Conservation (phyloP, 2,329 filamentous ascomycete species). For the Metarhizium rileyi region DNA sequence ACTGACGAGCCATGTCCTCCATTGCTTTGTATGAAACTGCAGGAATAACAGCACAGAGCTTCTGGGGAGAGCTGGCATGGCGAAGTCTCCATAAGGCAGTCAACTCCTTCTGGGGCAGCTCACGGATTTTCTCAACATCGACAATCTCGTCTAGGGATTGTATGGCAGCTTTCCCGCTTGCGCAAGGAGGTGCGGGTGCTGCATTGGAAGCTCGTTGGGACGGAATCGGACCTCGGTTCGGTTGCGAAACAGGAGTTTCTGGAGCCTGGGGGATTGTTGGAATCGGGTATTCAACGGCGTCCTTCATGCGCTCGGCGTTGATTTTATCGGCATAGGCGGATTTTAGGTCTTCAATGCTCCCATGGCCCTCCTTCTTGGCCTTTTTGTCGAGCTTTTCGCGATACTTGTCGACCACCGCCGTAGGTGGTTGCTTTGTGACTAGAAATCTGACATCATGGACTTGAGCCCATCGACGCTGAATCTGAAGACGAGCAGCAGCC, state of each 20-base stretch:
- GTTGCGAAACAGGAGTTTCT: conserved; percentile 25
- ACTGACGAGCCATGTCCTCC: conserved; percentile 55
- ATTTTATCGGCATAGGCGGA: conserved; percentile 82
- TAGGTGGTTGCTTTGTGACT: conserved; percentile 61
- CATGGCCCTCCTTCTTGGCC: conserved; percentile 61
- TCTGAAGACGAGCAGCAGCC: conserved; percentile 22
- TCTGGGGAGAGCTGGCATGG: conserved; percentile 61
- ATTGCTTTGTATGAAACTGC: conserved; percentile 64
- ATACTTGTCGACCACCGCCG: conserved; percentile 73
- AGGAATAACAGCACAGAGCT: conserved; percentile 78
- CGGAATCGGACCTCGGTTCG: conserved; percentile 22
- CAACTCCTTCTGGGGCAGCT: conserved; percentile 71
- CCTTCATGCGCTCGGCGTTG: conserved; percentile 55
- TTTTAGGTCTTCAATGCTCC: conserved; percentile 66
- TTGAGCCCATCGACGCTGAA: conserved; percentile 77
- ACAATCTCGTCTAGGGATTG: conserved; percentile 47
- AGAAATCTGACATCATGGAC: conserved; percentile 89
- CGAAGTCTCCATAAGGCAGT: conserved; percentile 83
- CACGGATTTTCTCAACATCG: conserved; percentile 67
- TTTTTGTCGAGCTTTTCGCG: conserved; percentile 74
- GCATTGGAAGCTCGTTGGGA: conserved; percentile 14
- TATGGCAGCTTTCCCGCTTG: conserved; percentile 16
- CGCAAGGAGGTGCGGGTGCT: background rate
- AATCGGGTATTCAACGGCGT: conserved; percentile 40
- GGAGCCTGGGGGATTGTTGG: conserved; percentile 26